Conservation (phyloP, 1,284 basidiomycete species). For the Sphaerobolus stellatus region DNA sequence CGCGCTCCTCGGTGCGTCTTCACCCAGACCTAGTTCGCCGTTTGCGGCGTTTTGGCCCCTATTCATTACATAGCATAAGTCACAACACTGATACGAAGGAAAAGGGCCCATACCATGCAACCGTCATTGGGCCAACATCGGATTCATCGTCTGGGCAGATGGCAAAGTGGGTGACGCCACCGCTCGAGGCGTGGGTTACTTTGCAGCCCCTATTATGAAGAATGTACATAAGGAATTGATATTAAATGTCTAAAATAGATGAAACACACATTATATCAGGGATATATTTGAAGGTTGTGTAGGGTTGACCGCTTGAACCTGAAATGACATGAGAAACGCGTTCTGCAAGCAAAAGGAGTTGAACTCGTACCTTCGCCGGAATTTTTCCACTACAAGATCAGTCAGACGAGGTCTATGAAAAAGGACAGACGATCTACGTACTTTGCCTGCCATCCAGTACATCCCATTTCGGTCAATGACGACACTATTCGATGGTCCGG, state of each 20-base stretch:
- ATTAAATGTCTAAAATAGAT: constrained; percentile 3
- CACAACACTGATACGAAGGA: background rate
- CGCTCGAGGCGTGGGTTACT: constrained; percentile 64
- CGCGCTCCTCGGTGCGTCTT: constrained; percentile 78
- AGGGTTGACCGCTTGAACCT: constrained; percentile 81
- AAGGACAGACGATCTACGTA: constrained; percentile 29
- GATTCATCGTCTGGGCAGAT: constrained; percentile 66
- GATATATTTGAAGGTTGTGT: constrained; percentile 77
- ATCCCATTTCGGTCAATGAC: constrained; percentile 82
- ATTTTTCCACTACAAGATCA: constrained; percentile 75
- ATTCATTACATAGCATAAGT: background rate
- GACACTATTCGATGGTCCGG: constrained; percentile 81
- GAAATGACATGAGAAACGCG: constrained; percentile 13
- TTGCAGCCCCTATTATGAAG: constrained; percentile 66
- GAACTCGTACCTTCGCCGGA: constrained; percentile 75
- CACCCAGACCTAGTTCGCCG: constrained; percentile 81
- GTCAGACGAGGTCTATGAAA: constrained; percentile 1
- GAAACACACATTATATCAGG: constrained; percentile 71
- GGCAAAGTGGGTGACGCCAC: constrained; percentile 89
- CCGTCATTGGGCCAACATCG: constrained; percentile 73
- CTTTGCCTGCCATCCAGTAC: constrained; percentile 82
- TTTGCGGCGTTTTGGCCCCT: constrained; percentile 78
- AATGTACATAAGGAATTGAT: constrained; percentile 2
- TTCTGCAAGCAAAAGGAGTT: constrained; percentile 17
- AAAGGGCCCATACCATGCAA: constrained; percentile 54